A percentile compares a stretch with the other conserved stretches of the same genome.
These are phyloP conservation scores for Trichoderma virens DNA, from an alignment of 495 filamentous ascomycete species.

Conservation along the genomic window DNA sequence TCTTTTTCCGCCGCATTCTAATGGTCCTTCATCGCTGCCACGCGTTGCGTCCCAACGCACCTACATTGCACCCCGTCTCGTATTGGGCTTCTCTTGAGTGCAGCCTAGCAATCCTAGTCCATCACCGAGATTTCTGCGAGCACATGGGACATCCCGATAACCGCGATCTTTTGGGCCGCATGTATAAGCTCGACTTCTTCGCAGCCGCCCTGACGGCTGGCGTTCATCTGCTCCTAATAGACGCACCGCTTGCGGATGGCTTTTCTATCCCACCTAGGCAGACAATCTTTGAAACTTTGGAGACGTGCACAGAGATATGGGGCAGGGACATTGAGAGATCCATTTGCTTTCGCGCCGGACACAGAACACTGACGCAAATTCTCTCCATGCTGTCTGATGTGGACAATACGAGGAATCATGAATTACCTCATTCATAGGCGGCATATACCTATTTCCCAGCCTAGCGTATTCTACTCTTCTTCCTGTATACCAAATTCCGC, in stretches of 20 bases:
- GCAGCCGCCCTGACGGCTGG: neutral
- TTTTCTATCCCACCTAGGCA: neutral
- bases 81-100: slow-evolving; percentile 2
- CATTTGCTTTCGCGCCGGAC: neutral
- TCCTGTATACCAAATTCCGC: slow-evolving; percentile 24
- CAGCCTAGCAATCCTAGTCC: neutral
- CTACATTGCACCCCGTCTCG: neutral
- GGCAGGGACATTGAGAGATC: neutral
- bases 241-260: neutral
- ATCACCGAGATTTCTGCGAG: neutral
- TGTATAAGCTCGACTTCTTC: neutral
- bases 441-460: neutral
- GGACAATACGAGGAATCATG: neutral
- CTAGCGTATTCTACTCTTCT: neutral
- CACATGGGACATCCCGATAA: neutral
- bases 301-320: neutral
- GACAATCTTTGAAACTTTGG: neutral
- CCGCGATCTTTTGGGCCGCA: neutral
- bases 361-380: neutral
- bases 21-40: neutral
- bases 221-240: neutral
- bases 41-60: neutral
- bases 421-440: neutral
- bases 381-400: neutral
- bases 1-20: neutral